phyloP scores from a whole-genome alignment of 1,284 basidiomycete genomes.

The Pulchroboletus neoregius region DNA sequence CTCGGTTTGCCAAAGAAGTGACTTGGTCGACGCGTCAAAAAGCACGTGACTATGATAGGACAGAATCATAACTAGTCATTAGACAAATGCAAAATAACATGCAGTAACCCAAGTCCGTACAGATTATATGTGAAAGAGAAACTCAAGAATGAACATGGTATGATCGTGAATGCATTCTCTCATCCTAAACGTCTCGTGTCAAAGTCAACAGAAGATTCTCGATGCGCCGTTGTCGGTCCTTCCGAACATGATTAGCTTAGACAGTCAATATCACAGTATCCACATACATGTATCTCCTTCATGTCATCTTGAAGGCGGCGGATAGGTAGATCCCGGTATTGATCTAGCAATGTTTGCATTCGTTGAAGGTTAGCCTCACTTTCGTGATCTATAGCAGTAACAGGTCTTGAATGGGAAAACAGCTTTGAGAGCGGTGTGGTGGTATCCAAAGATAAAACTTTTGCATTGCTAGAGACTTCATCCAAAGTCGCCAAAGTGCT shows the following conservation, averaged over 20 bases:
- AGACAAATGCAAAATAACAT: background rate
- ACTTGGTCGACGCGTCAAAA: conserved; percentile 7
- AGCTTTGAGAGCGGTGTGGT: conserved; percentile 29
- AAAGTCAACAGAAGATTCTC: conserved; percentile 60
- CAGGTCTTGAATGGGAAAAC: conserved; percentile 23
- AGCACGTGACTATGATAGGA: conserved; percentile 17
- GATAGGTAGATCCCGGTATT: conserved; percentile 58
- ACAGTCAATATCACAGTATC: background rate
- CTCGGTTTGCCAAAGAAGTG: no score
- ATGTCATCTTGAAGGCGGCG: conserved; percentile 68
- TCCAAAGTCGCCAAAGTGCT: conserved; percentile 28
- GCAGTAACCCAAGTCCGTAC: background rate
- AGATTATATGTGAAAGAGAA: background rate
- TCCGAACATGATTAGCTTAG: conserved; percentile 6
- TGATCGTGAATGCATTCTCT: background rate
- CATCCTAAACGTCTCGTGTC: conserved; percentile 45
- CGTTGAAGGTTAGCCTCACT: conserved; percentile 45
- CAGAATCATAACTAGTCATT: background rate
- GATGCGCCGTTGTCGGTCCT: conserved; percentile 78
- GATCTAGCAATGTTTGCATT: conserved; percentile 59
- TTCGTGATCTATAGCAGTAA: conserved; percentile 22
- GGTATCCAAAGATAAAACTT: conserved; percentile 30
- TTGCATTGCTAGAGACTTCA: conserved; percentile 30
- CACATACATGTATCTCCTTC: conserved; percentile 69
- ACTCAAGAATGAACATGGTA: background rate